phyloP scores from a whole-genome alignment of 176 grass and related monocot genomes.

The Triticum timopheevii region DNA sequence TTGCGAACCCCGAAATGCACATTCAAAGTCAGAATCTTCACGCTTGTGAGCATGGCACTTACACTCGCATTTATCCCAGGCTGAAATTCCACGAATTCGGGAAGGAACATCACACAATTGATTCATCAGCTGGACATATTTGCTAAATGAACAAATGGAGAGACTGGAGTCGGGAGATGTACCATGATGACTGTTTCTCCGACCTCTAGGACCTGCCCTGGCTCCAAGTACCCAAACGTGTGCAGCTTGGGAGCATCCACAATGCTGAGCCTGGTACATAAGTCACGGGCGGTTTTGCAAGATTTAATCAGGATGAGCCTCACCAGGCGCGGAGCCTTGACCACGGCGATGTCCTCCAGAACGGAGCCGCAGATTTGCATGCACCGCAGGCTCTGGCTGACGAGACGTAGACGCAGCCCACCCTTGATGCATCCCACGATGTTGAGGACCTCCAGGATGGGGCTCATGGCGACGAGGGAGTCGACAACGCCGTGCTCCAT shows the following conservation, averaged over 20 bases:
- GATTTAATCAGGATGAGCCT: background rate
- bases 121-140: background rate
- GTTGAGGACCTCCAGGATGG: too few species aligned
- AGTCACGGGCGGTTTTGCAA: background rate
- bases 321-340: background rate
- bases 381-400: too few species aligned
- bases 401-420: too few species aligned
- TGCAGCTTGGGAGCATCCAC: conserved; percentile 8
- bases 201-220: background rate
- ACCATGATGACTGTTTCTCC: conserved; percentile 7
- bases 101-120: background rate
- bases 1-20: conserved; percentile 1
- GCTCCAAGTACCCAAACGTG: background rate
- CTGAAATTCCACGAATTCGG: background rate
- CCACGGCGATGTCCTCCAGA: background rate
- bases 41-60: background rate
- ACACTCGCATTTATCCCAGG: background rate
- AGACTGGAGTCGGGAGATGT: background rate
- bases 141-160: background rate
- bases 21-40: background rate
- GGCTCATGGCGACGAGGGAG: too few species aligned
- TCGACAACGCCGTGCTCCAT: too few species aligned
- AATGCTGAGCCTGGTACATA: conserved; percentile 11
- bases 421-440: too few species aligned
- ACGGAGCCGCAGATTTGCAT: background rate